A percentile compares a stretch with the other conserved stretches of the same genome.
These are phyloP conservation scores for Fomitiporia mediterranea DNA, from an alignment of 1,284 basidiomycete genomes.

Conservation along the genomic window DNA sequence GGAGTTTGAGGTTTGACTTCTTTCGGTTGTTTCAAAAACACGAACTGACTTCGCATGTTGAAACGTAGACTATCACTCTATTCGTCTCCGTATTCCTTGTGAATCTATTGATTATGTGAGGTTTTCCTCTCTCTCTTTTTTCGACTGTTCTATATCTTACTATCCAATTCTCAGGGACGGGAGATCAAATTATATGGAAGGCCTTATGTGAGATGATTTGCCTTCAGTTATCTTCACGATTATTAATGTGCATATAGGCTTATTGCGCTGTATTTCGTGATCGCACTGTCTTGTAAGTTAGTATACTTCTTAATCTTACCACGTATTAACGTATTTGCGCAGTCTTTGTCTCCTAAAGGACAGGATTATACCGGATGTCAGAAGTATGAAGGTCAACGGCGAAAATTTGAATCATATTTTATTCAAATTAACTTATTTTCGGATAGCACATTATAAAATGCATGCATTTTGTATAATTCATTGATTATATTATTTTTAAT, in stretches of 20 bases:
- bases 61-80: conserved; percentile 68
- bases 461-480: too few species aligned
- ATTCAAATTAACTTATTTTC: too few species aligned
- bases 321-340: neutral
- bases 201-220: conserved; percentile 49
- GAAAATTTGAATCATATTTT: too few species aligned
- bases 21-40: neutral
- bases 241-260: conserved; percentile 30
- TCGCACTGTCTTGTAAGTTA: conserved; percentile 35
- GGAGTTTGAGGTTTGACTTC: conserved; percentile 78
- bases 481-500: too few species aligned
- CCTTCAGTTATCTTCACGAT: neutral
- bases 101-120: conserved; percentile 72
- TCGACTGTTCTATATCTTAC: conserved; percentile 1
- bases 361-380: too few species aligned
- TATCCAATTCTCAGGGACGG: conserved; percentile 49
- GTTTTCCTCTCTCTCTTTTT: conserved; percentile 23
- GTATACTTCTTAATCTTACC: neutral
- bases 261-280: conserved; percentile 46
- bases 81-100: conserved; percentile 85
- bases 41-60: conserved; percentile 23
- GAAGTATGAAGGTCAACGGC: too few species aligned
- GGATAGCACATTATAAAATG: too few species aligned
- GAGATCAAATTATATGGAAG: conserved; percentile 86
- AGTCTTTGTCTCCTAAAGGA: conserved; percentile 20